These are phyloP conservation scores for Dianthus caryophyllus DNA, from an alignment of 148 eudicot genomes.

Conservation along the genomic window DNA sequence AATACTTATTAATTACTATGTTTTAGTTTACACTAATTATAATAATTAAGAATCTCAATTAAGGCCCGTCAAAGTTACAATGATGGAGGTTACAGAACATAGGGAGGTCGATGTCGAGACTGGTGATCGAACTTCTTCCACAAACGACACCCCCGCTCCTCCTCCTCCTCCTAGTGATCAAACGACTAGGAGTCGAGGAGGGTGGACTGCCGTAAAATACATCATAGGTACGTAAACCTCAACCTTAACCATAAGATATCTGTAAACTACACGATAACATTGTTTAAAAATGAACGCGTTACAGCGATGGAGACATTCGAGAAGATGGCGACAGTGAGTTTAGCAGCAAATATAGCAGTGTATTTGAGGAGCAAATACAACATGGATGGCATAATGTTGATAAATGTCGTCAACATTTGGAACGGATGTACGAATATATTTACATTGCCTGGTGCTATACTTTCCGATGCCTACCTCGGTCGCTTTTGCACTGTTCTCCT, in stretches of 20 bases:
- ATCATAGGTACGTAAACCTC: slow-evolving; percentile 29
- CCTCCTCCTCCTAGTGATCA: not conserved
- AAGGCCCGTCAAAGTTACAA: not conserved
- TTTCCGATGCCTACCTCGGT: slow-evolving; percentile 65
- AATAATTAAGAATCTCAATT: not conserved
- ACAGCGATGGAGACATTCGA: slow-evolving; percentile 71
- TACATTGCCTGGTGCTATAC: slow-evolving; percentile 53
- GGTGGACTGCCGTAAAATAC: slow-evolving; percentile 38
- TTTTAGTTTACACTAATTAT: not conserved
- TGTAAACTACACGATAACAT: no score
- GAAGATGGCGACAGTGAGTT: slow-evolving; percentile 66
- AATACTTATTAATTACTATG: not conserved
- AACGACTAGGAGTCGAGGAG: slow-evolving; percentile 23
- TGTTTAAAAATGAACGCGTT: not conserved
- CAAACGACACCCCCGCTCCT: not conserved
- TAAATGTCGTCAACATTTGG: slow-evolving; percentile 45
- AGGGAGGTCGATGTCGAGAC: slow-evolving; percentile 22
- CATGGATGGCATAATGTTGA: slow-evolving; percentile 36
- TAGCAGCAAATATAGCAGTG: slow-evolving; percentile 44
- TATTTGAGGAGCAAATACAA: slow-evolving; percentile 41
- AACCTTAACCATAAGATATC: not conserved
- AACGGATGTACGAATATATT: slow-evolving; percentile 49
- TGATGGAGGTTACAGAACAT: slow-evolving; percentile 12
- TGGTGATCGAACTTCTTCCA: slow-evolving; percentile 8
- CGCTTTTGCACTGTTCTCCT: slow-evolving; percentile 51